Percentiles rank a stretch among this genome's conserved stretches.
phyloP scores from a whole-genome alignment of 176 grass and related monocot species.

The Bothriochloa decipiens region DNA sequence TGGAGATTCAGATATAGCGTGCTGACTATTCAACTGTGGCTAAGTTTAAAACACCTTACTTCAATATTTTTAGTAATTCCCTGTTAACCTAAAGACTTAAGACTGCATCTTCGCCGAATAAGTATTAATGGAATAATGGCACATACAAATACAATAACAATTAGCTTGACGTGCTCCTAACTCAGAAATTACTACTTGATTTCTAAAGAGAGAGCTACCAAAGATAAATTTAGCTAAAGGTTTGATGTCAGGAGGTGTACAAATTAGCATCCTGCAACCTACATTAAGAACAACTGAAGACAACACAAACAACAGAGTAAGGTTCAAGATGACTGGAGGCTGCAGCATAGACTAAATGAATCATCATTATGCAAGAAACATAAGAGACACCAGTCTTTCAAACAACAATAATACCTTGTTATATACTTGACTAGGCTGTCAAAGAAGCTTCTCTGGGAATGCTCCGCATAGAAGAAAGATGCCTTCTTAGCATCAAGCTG shows the following conservation, averaged over 20 bases:
- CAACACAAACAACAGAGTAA: neutral
- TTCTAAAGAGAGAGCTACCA: neutral
- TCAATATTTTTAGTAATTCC: neutral
- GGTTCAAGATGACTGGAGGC: neutral
- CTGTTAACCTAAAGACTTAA: neutral
- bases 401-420: slow-evolving; percentile 61
- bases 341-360: neutral
- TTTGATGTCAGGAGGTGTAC: neutral
- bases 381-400: neutral
- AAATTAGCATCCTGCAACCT: neutral
- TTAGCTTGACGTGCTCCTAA: neutral
- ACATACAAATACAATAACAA: neutral
- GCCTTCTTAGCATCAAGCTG: slow-evolving; percentile 60
- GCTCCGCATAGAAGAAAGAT: slow-evolving; percentile 75
- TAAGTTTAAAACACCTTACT: neutral
- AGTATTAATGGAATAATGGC: neutral
- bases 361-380: neutral
- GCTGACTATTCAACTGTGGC: neutral
- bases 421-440: slow-evolving; percentile 75
- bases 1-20: neutral
- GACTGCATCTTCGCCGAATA: neutral
- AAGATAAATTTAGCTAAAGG: neutral
- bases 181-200: neutral
- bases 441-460: slow-evolving; percentile 82
- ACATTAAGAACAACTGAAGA: neutral